Percentiles rank a stretch among this genome's conserved stretches.
phyloP scores from a whole-genome alignment of 805 yeast species.

The Suhomyces sp. region DNA sequence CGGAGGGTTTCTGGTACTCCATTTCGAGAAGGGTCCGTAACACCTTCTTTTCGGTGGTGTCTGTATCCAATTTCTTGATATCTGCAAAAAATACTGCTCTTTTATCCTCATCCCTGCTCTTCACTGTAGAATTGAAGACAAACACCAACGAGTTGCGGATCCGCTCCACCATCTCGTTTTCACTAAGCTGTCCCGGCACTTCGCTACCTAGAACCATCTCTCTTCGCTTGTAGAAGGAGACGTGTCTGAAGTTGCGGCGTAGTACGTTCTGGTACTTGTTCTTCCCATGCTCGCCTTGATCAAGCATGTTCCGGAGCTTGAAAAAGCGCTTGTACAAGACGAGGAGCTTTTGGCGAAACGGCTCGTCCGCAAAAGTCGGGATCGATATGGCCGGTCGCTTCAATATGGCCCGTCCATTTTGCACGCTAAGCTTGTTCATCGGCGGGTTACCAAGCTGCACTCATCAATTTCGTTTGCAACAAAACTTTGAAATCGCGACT shows the following conservation, averaged over 20 bases:
- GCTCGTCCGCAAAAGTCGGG: not conserved
- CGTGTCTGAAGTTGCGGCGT: conserved; percentile 22
- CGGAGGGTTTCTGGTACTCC: conserved; percentile 19
- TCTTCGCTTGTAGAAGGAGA: conserved; percentile 16
- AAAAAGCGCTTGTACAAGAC: conserved; percentile 31
- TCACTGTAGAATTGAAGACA: conserved; percentile 31
- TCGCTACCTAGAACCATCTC: conserved; percentile 9
- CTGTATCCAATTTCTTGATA: conserved; percentile 10
- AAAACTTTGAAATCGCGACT: too few species aligned
- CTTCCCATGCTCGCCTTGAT: conserved; percentile 6
- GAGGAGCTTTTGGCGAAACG: conserved; percentile 12
- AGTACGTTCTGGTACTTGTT: conserved; percentile 19
- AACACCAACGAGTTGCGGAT: conserved; percentile 27
- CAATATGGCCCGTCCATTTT: conserved; percentile 3
- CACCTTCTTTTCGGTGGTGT: conserved; percentile 20
- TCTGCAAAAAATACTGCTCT: conserved; percentile 16
- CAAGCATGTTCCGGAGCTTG: conserved; percentile 26
- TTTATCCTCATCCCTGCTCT: conserved; percentile 5
- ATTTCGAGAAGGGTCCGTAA: conserved; percentile 22
- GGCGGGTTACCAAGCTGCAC: not conserved
- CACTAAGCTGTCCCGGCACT: not conserved
- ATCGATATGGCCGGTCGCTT: not conserved
- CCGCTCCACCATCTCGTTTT: conserved; percentile 17
- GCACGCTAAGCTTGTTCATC: not conserved
- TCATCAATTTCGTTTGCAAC: not conserved